Evolutionary conservation across 192 early-diverging fungal species (phyloP), one percentile per base, ranked within the genome.

Genomic region (Pilaira anomala): DNA sequence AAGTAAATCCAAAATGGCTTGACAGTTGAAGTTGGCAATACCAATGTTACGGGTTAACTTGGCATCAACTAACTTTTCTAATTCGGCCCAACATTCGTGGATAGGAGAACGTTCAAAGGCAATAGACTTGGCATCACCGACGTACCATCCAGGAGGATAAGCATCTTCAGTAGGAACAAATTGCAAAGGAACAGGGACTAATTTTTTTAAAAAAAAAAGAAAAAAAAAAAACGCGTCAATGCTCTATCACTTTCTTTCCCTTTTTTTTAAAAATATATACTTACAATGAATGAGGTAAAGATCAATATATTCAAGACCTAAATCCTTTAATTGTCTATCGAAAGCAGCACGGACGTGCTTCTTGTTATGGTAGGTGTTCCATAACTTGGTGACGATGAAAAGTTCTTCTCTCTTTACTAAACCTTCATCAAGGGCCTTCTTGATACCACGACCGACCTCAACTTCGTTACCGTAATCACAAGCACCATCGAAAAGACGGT

Each of bases 271-370:
- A 30, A 19, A 58, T 24, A 30, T 28, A 18, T 5, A 64, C 69
- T 71, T 61, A 66, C 69, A 88, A 65, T 92, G 89, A 25, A 94
- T 80, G 33, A 91, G 57, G 65, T 85, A 87, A 14, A 91, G 73
- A 67, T 91, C 88, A 42, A 91, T 22, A 66, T 88, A 87, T 1
- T 77, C 71, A 48, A 83, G 55, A 12, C 76, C 72, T 1, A 85
- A 67, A 12, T 85, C 77, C 48, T 69, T 67, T 30, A 89, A 71
- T n/a, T 77, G 73, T 33, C 66, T 66, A 22, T 85, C 72, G 50
- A 84, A 79, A 13, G 83, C 85, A 59, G 71, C 51, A 7, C 80
- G 76, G 24, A 80, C 81, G 30, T 83, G 72, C 14, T 80, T 72
- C 65, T 73, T 72, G 39, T 61, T 61, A 39, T 88, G 83, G 46